Percentiles rank a stretch among this genome's conserved stretches.
Evolutionary conservation across 352 stramenopile genomes (phyloP).

Genomic region (Pythium aphanidermatum): DNA sequence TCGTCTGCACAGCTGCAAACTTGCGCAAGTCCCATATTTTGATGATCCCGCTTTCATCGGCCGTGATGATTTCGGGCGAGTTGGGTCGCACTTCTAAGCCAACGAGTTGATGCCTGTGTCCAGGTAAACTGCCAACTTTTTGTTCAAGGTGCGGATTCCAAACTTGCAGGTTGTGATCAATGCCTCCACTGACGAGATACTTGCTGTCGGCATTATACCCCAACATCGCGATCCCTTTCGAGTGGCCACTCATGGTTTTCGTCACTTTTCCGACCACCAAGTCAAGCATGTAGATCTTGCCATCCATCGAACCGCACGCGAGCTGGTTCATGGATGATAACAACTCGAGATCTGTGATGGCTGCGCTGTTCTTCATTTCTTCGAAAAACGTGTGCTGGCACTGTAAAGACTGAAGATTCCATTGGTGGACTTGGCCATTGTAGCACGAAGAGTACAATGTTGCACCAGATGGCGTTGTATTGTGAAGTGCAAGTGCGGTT

Average conservation of each 20-base stretch:
- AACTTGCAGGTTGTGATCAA: constrained; percentile 48
- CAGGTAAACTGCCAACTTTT: constrained; percentile 39
- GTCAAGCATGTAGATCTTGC: constrained; percentile 59
- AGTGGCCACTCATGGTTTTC: constrained; percentile 33
- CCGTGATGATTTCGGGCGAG: constrained; percentile 44
- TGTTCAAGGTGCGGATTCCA: constrained; percentile 61
- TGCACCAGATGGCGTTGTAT: not conserved
- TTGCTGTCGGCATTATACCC: constrained; percentile 38
- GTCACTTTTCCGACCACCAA: constrained; percentile 18
- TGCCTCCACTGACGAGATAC: constrained; percentile 47
- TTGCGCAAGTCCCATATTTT: constrained; percentile 55
- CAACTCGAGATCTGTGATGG: constrained; percentile 35
- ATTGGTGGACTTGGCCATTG: constrained; percentile 37
- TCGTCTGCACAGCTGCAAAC: constrained; percentile 35
- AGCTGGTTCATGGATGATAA: constrained; percentile 30
- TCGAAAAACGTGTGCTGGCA: constrained; percentile 33
- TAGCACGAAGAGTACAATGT: constrained; percentile 33
- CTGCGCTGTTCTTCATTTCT: constrained; percentile 6
- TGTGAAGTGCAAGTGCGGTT: constrained; percentile 24
- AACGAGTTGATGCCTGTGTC: constrained; percentile 40
- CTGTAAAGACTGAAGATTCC: constrained; percentile 29
- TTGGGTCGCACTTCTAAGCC: constrained; percentile 40
- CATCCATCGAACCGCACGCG: constrained; percentile 34
- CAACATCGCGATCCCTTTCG: constrained; percentile 35
- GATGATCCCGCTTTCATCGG: constrained; percentile 40